phyloP scores from a whole-genome alignment of 805 yeast genomes.

The Lipomyces orientalis region DNA sequence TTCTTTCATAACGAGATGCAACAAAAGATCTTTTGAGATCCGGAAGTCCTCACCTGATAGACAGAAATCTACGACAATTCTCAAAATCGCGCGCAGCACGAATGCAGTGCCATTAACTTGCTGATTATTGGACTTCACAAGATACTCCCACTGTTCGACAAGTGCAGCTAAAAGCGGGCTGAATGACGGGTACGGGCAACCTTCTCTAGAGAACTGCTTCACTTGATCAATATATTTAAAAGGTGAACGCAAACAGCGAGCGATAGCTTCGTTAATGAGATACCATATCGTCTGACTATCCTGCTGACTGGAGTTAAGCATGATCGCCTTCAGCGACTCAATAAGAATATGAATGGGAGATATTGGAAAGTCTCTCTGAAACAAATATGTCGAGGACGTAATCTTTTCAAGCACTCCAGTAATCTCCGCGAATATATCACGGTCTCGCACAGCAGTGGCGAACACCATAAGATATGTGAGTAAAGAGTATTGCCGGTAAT shows the following conservation, averaged over 20 bases:
- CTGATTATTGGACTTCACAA: slow-evolving; percentile 45
- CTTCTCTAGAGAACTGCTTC: background rate
- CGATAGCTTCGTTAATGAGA: slow-evolving; percentile 74
- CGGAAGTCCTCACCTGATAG: slow-evolving; percentile 64
- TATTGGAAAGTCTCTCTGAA: slow-evolving; percentile 55
- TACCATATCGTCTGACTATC: slow-evolving; percentile 56
- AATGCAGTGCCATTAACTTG: slow-evolving; percentile 46
- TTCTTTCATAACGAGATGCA: background rate
- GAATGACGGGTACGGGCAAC: slow-evolving; percentile 39
- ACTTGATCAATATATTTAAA: slow-evolving; percentile 77
- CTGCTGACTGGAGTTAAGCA: slow-evolving; percentile 20
- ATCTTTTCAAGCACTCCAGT: slow-evolving; percentile 57
- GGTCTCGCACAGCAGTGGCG: slow-evolving; percentile 14
- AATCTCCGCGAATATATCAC: slow-evolving; percentile 50
- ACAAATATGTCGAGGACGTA: slow-evolving; percentile 58
- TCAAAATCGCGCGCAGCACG: slow-evolving; percentile 57
- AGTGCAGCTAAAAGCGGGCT: slow-evolving; percentile 65
- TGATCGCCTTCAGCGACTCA: slow-evolving; percentile 51
- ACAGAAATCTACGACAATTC: slow-evolving; percentile 40
- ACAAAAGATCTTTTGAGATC: background rate
- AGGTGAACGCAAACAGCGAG: slow-evolving; percentile 75
- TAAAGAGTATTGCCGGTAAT: slow-evolving; percentile 55
- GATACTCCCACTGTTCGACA: slow-evolving; percentile 72
- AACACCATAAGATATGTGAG: slow-evolving; percentile 67
- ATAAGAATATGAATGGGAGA: slow-evolving; percentile 64